phyloP scores from a whole-genome alignment of 495 filamentous ascomycete genomes.

The Penicillium lividum region DNA sequence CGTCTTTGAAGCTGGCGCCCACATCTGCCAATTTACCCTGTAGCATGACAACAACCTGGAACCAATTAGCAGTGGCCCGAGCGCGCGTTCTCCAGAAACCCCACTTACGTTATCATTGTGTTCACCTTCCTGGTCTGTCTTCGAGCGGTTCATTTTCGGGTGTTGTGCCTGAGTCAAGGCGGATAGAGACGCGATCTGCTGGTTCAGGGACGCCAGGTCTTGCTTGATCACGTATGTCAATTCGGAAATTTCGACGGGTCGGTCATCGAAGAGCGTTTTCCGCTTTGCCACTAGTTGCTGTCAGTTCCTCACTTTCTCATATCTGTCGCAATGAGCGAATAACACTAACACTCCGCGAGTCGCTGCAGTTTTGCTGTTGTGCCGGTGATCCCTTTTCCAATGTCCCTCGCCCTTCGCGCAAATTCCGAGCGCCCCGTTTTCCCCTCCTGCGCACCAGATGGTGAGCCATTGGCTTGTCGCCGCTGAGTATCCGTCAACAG shows the following conservation, averaged over 20 bases:
- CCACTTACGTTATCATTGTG: conserved; percentile 85
- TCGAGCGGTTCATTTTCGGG: conserved; percentile 55
- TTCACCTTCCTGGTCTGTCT: conserved; percentile 82
- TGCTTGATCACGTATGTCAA: conserved; percentile 97
- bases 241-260: conserved; percentile 94
- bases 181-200: conserved; percentile 80
- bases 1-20: conserved; percentile 92
- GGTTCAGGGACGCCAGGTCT: conserved; percentile 86
- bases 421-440: conserved; percentile 71
- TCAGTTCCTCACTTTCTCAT: conserved; percentile 12
- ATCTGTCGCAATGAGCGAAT: neutral
- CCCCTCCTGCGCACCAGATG: conserved; percentile 43
- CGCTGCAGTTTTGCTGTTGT: conserved; percentile 95
- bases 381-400: conserved; percentile 83
- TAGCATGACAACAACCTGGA: conserved; percentile 76
- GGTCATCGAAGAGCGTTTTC: conserved; percentile 96
- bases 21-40: conserved; percentile 96
- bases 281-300: conserved; percentile 74
- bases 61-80: conserved; percentile 22
- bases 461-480: conserved; percentile 64
- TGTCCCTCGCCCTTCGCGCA: conserved; percentile 83
- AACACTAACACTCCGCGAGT: conserved; percentile 72
- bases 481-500: conserved; percentile 75
- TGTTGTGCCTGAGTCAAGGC: conserved; percentile 70
- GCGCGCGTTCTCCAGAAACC: neutral